Percentiles rank a stretch among this genome's conserved stretches.
Conservation (phyloP, 2,329 filamentous ascomycete species). For the Leptographium wingfieldii region DNA sequence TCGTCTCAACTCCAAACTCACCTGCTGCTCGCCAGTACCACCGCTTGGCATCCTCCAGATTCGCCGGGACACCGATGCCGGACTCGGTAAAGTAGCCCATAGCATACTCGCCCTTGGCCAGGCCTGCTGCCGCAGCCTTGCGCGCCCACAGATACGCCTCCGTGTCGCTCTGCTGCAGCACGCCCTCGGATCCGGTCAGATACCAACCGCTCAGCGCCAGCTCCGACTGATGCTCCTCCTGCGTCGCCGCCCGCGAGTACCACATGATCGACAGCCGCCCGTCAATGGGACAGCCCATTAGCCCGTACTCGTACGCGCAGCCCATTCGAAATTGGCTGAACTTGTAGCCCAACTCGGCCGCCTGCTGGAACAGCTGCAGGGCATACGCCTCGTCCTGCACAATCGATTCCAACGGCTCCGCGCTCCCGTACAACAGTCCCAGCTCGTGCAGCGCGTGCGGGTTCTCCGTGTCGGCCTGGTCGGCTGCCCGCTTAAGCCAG, state of each 20-base stretch:
- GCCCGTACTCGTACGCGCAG: conserved; percentile 78
- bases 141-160: conserved; percentile 96
- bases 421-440: conserved; percentile 51
- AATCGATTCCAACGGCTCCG: conserved; percentile 56
- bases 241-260: conserved; percentile 83
- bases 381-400: conserved; percentile 74
- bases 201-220: conserved; percentile 85
- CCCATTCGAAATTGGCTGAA: conserved; percentile 87
- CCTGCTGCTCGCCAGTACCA: conserved; percentile 98
- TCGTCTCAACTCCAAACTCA: conserved; percentile 38
- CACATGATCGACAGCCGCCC: conserved; percentile 77
- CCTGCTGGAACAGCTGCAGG: conserved; percentile 68
- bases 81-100: conserved; percentile 98
- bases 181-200: conserved; percentile 76
- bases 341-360: conserved; percentile 83
- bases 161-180: conserved; percentile 82
- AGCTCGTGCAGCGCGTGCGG: conserved; percentile 92
- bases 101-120: conserved; percentile 92
- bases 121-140: conserved; percentile 76
- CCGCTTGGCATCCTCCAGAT: conserved; percentile 87
- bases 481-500: conserved; percentile 89
- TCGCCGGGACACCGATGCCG: conserved; percentile 76
- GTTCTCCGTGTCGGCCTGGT: conserved; percentile 77
- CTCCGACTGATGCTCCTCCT: conserved; percentile 90
- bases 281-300: conserved; percentile 72